Conservation (phyloP, 805 yeast genomes). For the Kazachstania taianensis region DNA sequence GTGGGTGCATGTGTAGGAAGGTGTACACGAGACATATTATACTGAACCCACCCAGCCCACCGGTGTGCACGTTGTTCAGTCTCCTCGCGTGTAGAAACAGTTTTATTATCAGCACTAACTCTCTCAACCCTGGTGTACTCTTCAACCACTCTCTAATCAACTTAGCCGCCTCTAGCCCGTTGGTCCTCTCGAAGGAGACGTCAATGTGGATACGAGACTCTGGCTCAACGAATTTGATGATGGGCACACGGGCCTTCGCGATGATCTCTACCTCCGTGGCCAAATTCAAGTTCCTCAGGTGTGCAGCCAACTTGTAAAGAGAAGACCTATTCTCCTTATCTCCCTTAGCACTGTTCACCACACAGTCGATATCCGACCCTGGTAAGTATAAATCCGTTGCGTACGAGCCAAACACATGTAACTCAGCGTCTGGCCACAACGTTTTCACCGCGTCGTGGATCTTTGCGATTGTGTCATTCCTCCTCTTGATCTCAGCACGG, state of each 20-base stretch:
- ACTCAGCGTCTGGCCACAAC: slow-evolving; percentile 71
- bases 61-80: slow-evolving; percentile 78
- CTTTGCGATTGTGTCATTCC: slow-evolving; percentile 55
- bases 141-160: slow-evolving; percentile 66
- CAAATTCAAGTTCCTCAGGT: slow-evolving; percentile 47
- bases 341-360: slow-evolving; percentile 54
- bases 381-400: slow-evolving; percentile 91
- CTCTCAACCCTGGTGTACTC: slow-evolving; percentile 69
- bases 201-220: slow-evolving; percentile 66
- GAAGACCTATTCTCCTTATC: slow-evolving; percentile 52
- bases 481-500: slow-evolving; percentile 51
- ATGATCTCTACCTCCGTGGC: slow-evolving; percentile 75
- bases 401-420: slow-evolving; percentile 85
- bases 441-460: slow-evolving; percentile 42
- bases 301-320: slow-evolving; percentile 63
- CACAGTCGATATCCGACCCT: slow-evolving; percentile 94
- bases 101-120: slow-evolving; percentile 70
- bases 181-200: slow-evolving; percentile 76
- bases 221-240: slow-evolving; percentile 79
- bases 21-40: slow-evolving; percentile 80
- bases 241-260: slow-evolving; percentile 87
- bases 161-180: slow-evolving; percentile 76
- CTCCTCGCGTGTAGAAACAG: slow-evolving; percentile 73
- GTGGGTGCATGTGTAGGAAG: slow-evolving; percentile 70
- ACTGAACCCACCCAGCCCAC: slow-evolving; percentile 92